Base-by-base conservation (phyloP, 2,329 filamentous ascomycete species). In the Botryotinia convoluta region DNA sequence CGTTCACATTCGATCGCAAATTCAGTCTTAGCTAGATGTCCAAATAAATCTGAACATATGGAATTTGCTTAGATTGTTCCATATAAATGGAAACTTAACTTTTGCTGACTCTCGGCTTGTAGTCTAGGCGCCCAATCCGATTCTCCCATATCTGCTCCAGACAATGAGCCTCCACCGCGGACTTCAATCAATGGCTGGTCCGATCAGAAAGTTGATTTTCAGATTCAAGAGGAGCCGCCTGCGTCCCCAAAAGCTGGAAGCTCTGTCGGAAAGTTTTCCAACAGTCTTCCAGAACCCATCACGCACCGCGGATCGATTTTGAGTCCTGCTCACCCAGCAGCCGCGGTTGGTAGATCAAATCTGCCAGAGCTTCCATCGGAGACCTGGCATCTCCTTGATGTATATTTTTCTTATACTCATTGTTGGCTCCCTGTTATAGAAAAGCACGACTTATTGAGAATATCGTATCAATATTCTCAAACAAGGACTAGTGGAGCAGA, bases 401-500 rank as follows among this genome's bases (percentile, higher is more conserved):
- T 92, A 7, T 94, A 93, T 79, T 92, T 93, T 74, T 88, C 91
- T 1, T 93, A 93, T 77, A 93, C 90, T 0, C 91, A 94, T 79
- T 89, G 87, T 71, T 95, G 92, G 92, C 85, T 95, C 39, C 92
- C 92, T 0, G 89, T 95, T 39, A 84, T 91, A 18, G 90, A 93
- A 75, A 91, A 90, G 75, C 87, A 91, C 74, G 78, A 81, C 75
- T 72, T 81, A 12, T 65, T 81, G 29, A 75, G 78, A 48, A 77
- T 77, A 3, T 80, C 79, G 12, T 79, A 81, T 64, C 79, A 81
- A 67, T 81, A 81, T 72, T 59, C 63, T 26, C 79, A 78, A 44
- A 76, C 72, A 32, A 73, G 73, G 8, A 74, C 74, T 26, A 63
- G 54, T 22, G 59, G 60, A n/a, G 62, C 72, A 16, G 35, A 67